Evolutionary conservation across 805 yeast genomes (phyloP).

Genomic region (Candida cerambycidarum): DNA sequence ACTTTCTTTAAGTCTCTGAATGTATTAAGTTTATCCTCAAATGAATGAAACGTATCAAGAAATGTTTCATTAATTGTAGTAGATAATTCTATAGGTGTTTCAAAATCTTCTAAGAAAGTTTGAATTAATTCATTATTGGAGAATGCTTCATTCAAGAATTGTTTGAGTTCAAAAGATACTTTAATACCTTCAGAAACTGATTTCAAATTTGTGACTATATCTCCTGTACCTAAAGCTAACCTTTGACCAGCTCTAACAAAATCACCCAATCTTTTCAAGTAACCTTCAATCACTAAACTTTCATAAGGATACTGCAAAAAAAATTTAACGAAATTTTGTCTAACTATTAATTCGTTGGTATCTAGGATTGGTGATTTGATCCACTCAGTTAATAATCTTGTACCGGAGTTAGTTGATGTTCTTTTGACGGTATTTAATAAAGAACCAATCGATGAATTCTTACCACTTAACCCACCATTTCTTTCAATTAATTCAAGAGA

Average conservation of each 20-base stretch:
- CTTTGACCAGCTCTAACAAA: conserved; percentile 60
- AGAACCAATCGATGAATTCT: conserved; percentile 63
- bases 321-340: conserved; percentile 44
- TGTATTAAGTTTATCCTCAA: conserved; percentile 3
- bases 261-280: conserved; percentile 52
- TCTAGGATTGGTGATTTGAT: conserved; percentile 74
- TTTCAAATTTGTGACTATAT: conserved; percentile 28
- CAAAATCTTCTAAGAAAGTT: conserved; percentile 25
- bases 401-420: conserved; percentile 80
- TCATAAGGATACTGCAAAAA: conserved; percentile 17
- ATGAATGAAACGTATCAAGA: conserved; percentile 4
- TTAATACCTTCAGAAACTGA: conserved; percentile 32
- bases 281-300: conserved; percentile 19
- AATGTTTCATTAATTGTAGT: conserved; percentile 40
- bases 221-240: conserved; percentile 36
- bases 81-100: conserved; percentile 43
- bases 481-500: conserved; percentile 73
- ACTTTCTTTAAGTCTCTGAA: conserved; percentile 14
- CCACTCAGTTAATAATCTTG: conserved; percentile 80
- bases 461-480: conserved; percentile 30
- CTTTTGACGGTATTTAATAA: conserved; percentile 65
- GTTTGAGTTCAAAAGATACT: conserved; percentile 22
- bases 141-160: conserved; percentile 18
- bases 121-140: conserved; percentile 22
- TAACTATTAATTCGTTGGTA: conserved; percentile 47